A percentile compares a stretch with the other conserved stretches of the same genome.
phyloP scores from a whole-genome alignment of 1,139 yeast genomes.

The Kodamaea derodonti region DNA sequence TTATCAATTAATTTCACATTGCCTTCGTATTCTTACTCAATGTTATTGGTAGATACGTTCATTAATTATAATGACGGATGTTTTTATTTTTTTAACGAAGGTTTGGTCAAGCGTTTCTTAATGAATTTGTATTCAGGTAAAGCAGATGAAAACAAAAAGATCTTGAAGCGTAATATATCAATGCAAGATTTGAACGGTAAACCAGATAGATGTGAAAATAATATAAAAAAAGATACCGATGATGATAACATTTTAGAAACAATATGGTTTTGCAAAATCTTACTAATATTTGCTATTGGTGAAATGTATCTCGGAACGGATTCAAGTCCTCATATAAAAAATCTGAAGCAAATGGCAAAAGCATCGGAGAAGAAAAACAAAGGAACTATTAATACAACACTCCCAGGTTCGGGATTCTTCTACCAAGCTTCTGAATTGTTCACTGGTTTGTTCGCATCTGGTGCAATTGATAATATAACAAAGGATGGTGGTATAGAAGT shows the following conservation, averaged over 20 bases:
- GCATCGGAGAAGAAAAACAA: slow-evolving; percentile 11
- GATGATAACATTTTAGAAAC: slow-evolving; percentile 66
- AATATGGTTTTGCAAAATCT: slow-evolving; percentile 75
- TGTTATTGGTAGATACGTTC: slow-evolving; percentile 70
- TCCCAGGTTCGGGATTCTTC: slow-evolving; percentile 76
- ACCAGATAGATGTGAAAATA: slow-evolving; percentile 40
- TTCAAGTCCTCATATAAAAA: slow-evolving; percentile 36
- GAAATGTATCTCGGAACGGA: slow-evolving; percentile 82
- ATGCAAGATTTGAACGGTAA: slow-evolving; percentile 22
- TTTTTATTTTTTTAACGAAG: slow-evolving; percentile 82
- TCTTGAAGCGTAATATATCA: slow-evolving; percentile 33
- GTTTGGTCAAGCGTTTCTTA: slow-evolving; percentile 62
- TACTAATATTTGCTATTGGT: slow-evolving; percentile 76
- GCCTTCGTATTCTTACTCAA: slow-evolving; percentile 76
- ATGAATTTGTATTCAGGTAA: slow-evolving; percentile 56
- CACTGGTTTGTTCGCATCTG: slow-evolving; percentile 71
- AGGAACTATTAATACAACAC: slow-evolving; percentile 31
- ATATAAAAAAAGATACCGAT: slow-evolving; percentile 41
- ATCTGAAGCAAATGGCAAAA: slow-evolving; percentile 17
- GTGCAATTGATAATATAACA: slow-evolving; percentile 73
- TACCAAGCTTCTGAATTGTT: slow-evolving; percentile 73
- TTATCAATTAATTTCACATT: slow-evolving; percentile 63
- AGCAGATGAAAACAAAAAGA: slow-evolving; percentile 36
- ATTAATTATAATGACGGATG: slow-evolving; percentile 81
- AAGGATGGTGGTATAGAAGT: slow-evolving; percentile 84